Evolutionary conservation across 2,329 filamentous ascomycete genomes (phyloP).

Genomic region (Aspergillus vadensis): DNA sequence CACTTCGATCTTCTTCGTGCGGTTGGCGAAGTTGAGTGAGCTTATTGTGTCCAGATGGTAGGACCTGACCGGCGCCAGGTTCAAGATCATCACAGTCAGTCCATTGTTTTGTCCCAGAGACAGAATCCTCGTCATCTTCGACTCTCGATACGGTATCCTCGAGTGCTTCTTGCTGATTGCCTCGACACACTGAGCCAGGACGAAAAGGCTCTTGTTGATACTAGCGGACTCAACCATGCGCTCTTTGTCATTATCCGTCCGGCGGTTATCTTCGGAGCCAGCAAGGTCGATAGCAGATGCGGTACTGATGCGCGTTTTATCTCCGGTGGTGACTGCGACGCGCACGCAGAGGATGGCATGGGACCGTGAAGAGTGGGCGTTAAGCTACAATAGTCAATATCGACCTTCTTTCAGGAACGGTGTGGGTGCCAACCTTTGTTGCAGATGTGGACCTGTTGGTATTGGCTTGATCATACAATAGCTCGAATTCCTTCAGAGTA

Average conservation of each 20-base stretch:
- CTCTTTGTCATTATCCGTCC: constrained; percentile 92
- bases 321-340: constrained; percentile 72
- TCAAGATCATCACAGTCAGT: constrained; percentile 94
- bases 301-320: constrained; percentile 72
- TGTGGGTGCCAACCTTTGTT: constrained; percentile 62
- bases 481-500: constrained; percentile 86
- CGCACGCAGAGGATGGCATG: constrained; percentile 92
- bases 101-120: constrained; percentile 93
- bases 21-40: constrained; percentile 90
- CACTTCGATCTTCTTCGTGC: constrained; percentile 94
- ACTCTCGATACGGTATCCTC: constrained; percentile 89
- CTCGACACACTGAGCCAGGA: constrained; percentile 91
- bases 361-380: constrained; percentile 84
- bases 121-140: constrained; percentile 95
- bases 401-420: neutral
- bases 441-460: constrained; percentile 84
- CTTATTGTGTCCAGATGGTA: constrained; percentile 94
- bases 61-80: constrained; percentile 84
- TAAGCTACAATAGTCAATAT: constrained; percentile 56
- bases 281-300: constrained; percentile 93
- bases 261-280: constrained; percentile 90
- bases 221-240: constrained; percentile 91
- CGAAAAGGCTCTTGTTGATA: constrained; percentile 97
- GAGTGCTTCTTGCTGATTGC: constrained; percentile 76
- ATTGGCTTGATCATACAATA: constrained; percentile 87